A percentile compares a stretch with the other conserved stretches of the same genome.
phyloP scores from a whole-genome alignment of 164 flowering plant genomes.

The Magnolia officinalis region DNA sequence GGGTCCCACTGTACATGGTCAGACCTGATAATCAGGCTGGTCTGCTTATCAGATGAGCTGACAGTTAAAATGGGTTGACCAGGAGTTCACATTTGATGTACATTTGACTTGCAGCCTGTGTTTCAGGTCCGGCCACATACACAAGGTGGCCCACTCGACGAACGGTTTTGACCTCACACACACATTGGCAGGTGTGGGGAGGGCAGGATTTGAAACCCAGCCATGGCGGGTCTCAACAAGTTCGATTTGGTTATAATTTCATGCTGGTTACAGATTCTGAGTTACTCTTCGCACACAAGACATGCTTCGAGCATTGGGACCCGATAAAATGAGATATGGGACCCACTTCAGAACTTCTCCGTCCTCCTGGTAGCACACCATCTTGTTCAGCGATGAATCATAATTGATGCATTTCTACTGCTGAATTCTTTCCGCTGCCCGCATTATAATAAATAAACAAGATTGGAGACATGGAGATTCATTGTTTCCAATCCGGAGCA shows the following conservation, averaged over 20 bases:
- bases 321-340: neutral
- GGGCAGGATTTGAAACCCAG: neutral
- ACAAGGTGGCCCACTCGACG: neutral
- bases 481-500: no score
- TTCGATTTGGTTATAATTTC: neutral
- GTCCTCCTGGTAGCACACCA: neutral
- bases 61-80: neutral
- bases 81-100: neutral
- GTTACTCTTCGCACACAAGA: neutral
- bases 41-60: neutral
- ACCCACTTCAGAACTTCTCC: neutral
- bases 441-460: neutral
- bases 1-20: neutral
- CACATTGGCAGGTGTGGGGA: neutral
- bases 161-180: neutral
- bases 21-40: neutral
- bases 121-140: neutral
- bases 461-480: neutral
- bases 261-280: neutral
- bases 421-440: neutral
- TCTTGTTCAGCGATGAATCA: neutral
- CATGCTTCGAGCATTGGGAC: no score
- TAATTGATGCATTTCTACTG: neutral
- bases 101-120: neutral
- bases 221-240: neutral